Percentiles rank a stretch among this genome's conserved stretches.
Conservation (phyloP, 2,329 filamentous ascomycete species). For the Aspergillus uvarum region DNA sequence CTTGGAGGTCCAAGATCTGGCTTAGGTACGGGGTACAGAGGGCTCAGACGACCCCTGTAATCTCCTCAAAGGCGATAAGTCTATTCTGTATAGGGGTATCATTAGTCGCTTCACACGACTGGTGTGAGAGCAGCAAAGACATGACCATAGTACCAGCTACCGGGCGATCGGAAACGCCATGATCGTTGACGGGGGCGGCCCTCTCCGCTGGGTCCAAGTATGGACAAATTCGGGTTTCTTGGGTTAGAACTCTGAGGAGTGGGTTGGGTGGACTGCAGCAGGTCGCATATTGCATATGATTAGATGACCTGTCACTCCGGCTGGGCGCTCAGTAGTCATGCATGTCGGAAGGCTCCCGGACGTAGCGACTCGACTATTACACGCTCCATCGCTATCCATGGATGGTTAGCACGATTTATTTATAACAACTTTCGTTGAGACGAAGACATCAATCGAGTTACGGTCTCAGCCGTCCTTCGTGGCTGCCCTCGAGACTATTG, state of each 20-base stretch:
- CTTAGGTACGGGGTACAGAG: not conserved
- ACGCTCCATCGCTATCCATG: not conserved
- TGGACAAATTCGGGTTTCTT: not conserved
- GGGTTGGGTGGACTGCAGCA: not conserved
- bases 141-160: not conserved
- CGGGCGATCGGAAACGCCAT: not conserved
- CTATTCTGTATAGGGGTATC: not conserved
- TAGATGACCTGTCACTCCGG: conserved; percentile 6
- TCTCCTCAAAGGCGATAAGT: conserved; percentile 1
- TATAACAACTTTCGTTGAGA: conserved; percentile 1
- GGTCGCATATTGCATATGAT: conserved; percentile 7
- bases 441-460: not conserved
- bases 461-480: not conserved
- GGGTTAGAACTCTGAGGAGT: not conserved
- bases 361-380: conserved; percentile 5
- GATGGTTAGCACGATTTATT: not conserved
- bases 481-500: conserved; percentile 9
- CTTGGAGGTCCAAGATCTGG: not conserved
- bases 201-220: conserved; percentile 3
- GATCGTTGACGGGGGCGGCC: not conserved
- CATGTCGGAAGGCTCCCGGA: conserved; percentile 4
- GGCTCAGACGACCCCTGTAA: not conserved
- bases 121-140: not conserved
- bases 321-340: conserved; percentile 1
- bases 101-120: not conserved